Percentiles rank a stretch among this genome's conserved stretches.
These are phyloP conservation scores for Metschnikowia vanudenii DNA, from an alignment of 805 yeast genomes.

Conservation along the genomic window DNA sequence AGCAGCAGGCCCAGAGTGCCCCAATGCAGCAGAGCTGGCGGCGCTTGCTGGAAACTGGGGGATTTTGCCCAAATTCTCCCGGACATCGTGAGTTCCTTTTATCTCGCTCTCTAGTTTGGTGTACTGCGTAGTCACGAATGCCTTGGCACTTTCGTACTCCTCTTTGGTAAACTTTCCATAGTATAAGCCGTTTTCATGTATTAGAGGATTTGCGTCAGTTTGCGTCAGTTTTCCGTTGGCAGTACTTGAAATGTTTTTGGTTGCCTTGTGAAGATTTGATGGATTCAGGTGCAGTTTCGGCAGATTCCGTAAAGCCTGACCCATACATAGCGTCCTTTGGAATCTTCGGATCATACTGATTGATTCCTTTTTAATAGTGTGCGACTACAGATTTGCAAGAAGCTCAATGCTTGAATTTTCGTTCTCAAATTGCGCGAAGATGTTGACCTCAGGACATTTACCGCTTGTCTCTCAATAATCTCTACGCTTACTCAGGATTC, in stretches of 20 bases:
- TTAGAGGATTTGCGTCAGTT: conserved; percentile 11
- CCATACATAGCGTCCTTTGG: neutral
- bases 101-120: conserved; percentile 33
- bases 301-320: neutral
- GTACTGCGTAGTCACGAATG: conserved; percentile 32
- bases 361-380: neutral
- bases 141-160: conserved; percentile 41
- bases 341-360: neutral
- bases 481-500: too few relatives aligned
- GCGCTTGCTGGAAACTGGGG: conserved; percentile 34
- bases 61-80: conserved; percentile 38
- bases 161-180: conserved; percentile 37
- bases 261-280: neutral
- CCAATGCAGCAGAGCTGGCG: conserved; percentile 19
- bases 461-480: too few relatives aligned
- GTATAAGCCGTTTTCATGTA: conserved; percentile 30
- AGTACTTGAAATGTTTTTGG: neutral
- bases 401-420: neutral
- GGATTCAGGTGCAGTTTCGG: neutral
- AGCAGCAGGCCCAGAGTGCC: neutral
- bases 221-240: neutral
- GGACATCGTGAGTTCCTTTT: conserved; percentile 35
- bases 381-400: neutral
- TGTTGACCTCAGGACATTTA: too few relatives aligned
- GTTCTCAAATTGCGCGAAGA: neutral